Percentiles rank a stretch among this genome's conserved stretches.
Conservation (phyloP, 148 eudicot species). For the Fagopyrum homotropicum region DNA sequence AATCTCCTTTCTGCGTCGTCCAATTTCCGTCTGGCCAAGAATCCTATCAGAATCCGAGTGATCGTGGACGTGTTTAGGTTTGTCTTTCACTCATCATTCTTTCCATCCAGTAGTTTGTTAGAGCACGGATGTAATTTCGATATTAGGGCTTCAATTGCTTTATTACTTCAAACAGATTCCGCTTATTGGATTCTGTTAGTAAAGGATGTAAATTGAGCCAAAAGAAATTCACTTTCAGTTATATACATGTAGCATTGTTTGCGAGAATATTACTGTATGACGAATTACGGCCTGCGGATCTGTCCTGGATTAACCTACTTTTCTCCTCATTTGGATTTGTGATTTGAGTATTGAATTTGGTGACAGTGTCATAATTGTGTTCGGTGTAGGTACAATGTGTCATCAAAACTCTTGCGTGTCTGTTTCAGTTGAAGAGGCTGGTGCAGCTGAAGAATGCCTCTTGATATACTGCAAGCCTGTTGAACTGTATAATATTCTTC, state of each 20-base stretch:
- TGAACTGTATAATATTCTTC: conserved; percentile 90
- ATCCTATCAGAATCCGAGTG: background rate
- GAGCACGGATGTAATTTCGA: background rate
- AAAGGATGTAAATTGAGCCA: background rate
- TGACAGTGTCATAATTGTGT: background rate
- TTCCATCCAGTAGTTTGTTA: background rate
- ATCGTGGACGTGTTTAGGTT: background rate
- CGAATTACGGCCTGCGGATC: background rate
- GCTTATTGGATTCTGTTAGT: background rate
- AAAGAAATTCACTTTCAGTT: background rate
- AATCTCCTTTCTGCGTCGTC: background rate
- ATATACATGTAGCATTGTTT: background rate
- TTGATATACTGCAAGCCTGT: conserved; percentile 87
- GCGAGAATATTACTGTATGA: background rate
- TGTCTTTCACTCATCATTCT: background rate
- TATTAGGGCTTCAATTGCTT: background rate
- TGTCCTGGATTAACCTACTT: background rate
- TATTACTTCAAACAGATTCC: background rate
- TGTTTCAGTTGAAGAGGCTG: conserved; percentile 63
- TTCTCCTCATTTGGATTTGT: background rate
- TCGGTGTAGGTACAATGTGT: conserved; percentile 46
- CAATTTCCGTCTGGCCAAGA: background rate
- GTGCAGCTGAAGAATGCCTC: conserved; percentile 76
- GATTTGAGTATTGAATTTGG: conserved; percentile 1
- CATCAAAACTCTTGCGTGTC: conserved; percentile 60